Conservation (phyloP, 1,284 basidiomycete genomes). For the Tilletia setariae region DNA sequence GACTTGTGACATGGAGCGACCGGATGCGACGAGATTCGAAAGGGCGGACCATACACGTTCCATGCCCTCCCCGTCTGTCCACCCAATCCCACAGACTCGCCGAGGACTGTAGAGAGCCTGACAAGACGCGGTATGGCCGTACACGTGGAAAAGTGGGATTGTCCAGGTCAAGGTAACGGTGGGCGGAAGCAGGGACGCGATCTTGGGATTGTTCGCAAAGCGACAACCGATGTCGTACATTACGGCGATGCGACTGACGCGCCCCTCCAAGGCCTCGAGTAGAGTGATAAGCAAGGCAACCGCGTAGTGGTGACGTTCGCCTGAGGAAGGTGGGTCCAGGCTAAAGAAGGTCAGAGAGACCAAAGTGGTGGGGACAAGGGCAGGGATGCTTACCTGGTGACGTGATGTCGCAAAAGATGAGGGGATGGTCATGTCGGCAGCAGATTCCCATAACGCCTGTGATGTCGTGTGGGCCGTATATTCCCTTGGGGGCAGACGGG, state of each 20-base stretch:
- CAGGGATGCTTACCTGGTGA: background rate
- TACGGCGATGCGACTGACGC: background rate
- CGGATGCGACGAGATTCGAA: background rate
- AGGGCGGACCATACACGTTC: slow-evolving; percentile 5
- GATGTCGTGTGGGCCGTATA: background rate
- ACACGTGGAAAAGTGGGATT: background rate
- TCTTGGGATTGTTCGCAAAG: background rate
- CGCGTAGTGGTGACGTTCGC: background rate
- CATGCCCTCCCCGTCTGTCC: background rate
- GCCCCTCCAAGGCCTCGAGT: background rate
- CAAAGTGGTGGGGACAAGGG: background rate
- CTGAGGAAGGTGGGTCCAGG: background rate
- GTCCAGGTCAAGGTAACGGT: background rate
- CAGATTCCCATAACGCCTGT: background rate
- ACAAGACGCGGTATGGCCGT: background rate
- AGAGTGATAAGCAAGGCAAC: background rate
- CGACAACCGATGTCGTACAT: background rate
- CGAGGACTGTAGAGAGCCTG: background rate
- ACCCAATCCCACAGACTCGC: background rate
- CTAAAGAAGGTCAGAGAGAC: no score
- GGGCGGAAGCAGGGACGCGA: background rate
- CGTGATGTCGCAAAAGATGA: background rate
- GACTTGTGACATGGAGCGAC: background rate
- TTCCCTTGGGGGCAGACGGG: background rate
- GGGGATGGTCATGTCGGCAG: background rate